Percentiles rank a stretch among this genome's conserved stretches.
Conservation (phyloP, 73 alveolate species). For the Stentor roeselii region DNA sequence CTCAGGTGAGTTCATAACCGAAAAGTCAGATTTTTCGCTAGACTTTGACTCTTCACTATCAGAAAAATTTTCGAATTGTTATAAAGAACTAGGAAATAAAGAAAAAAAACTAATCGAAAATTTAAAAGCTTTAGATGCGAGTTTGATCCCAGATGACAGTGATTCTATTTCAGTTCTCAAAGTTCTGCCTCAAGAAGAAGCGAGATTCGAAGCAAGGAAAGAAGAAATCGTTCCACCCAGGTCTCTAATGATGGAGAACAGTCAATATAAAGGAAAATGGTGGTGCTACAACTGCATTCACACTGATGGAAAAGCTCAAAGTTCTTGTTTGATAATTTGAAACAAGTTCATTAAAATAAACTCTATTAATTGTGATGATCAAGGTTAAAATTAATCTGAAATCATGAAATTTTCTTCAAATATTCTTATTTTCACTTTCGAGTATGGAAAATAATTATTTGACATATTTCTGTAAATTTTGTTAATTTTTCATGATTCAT, state of each 20-base stretch:
- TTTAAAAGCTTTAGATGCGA: neutral
- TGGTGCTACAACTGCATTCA: neutral
- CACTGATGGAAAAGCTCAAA: neutral
- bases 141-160: neutral
- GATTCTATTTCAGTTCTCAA: neutral
- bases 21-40: neutral
- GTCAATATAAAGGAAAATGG: neutral
- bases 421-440: too few relatives aligned
- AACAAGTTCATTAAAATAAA: too few relatives aligned
- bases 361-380: too few relatives aligned
- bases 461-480: too few relatives aligned
- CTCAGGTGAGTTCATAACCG: constrained; percentile 8
- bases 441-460: too few relatives aligned
- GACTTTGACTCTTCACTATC: neutral
- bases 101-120: neutral
- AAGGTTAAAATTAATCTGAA: too few relatives aligned
- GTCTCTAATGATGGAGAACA: neutral
- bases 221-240: neutral
- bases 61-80: neutral
- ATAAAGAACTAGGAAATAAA: neutral
- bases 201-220: neutral
- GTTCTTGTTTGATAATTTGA: neutral
- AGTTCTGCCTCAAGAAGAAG: neutral
- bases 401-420: too few relatives aligned
- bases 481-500: too few relatives aligned